Evolutionary conservation across 2,329 filamentous ascomycete genomes (phyloP), one percentile per base, ranked within the genome.

Genomic region (Colletotrichum sidae): DNA sequence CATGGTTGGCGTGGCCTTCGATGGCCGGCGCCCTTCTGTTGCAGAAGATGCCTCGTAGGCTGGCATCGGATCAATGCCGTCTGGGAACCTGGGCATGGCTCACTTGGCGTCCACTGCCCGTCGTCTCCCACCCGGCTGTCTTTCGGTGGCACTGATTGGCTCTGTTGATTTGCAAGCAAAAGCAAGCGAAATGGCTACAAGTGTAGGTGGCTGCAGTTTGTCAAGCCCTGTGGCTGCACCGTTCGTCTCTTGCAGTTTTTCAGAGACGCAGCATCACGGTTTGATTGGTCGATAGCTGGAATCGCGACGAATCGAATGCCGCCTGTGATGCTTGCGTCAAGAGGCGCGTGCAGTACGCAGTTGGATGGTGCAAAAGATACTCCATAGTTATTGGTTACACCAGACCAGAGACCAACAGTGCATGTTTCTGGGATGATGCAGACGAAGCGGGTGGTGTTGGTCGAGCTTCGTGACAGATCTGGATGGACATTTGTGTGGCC

Each of bases 1-100:
- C 54, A 55, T 25, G 42, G 49, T 69, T 64, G 68, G 69, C 68
- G 63, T 64, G 67, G 64, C 55, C 65, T 62, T 59, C 54, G 52
- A 53, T 62, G 58, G 68, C 47, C 58, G 64, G 65, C 65, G 53
- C 57, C 68, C 56, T 63, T 68, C 63, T 71, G 68, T 71, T 67
- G 71, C 67, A 73, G 60, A 70, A 68, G 67, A 66, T 70, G 69
- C 71, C 58, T 72, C 69, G 68, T 47, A 50, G 47, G 50, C 64
- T 67, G 67, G 67, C 47, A 53, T 59, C 56, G 54, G 57, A 67
- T 67, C 64, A 67, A 63, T 67, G 64, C 60, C 54, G 25, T 17
- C 9, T 10, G 38, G 52, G 37, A 52, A 34, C 46, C 25, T 63
- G 49, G 25, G 59, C 54, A 54, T 46, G 42, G 60, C 54, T 67